Conservation (phyloP, 305 asterid genomes). For the Fraxinus dipetala region DNA sequence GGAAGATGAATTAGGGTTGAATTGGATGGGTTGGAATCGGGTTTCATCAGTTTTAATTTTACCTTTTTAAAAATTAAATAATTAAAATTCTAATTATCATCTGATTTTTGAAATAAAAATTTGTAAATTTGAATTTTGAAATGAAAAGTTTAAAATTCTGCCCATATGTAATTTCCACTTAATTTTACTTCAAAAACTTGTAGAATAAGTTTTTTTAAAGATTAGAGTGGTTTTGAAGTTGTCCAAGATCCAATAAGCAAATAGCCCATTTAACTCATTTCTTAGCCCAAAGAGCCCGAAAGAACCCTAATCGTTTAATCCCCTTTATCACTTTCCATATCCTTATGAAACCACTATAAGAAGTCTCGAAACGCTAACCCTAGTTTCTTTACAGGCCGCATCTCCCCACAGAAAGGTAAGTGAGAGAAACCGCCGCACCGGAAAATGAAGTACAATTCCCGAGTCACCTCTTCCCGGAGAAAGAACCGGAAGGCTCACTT, state of each 20-base stretch:
- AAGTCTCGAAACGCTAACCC: slow-evolving; percentile 20
- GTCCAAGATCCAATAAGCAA: background rate
- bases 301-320: background rate
- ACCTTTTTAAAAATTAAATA: too few species aligned
- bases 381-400: background rate
- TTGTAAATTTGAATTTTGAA: too few species aligned
- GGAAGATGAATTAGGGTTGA: too few species aligned
- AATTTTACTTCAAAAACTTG: too few species aligned
- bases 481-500: slow-evolving; percentile 63
- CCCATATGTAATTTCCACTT: too few species aligned
- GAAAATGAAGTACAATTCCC: slow-evolving; percentile 58
- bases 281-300: background rate
- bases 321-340: background rate
- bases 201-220: background rate
- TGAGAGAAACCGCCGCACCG: slow-evolving; percentile 6
- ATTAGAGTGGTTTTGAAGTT: background rate
- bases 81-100: too few species aligned
- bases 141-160: too few species aligned
- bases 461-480: slow-evolving; percentile 56
- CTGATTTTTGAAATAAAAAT: too few species aligned
- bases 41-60: too few species aligned
- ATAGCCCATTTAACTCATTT: background rate
- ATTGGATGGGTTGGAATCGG: too few species aligned
- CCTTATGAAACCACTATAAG: background rate
- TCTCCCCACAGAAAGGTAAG: background rate